A percentile compares a stretch with the other conserved stretches of the same genome.
Conservation (phyloP, 495 filamentous ascomycete genomes). For the Penicillium herquei region DNA sequence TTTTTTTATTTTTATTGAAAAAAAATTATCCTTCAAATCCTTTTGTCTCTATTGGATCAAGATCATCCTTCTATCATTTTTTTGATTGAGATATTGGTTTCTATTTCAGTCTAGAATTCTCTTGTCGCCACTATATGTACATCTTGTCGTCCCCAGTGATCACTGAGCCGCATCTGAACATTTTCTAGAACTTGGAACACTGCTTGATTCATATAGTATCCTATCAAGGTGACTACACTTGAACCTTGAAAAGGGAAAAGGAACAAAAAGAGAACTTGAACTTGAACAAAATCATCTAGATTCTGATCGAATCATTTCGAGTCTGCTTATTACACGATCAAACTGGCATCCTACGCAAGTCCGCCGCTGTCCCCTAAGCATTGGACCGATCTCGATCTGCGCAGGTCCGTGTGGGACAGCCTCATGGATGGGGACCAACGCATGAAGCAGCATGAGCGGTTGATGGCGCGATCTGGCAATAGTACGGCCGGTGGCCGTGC, state of each 20-base stretch:
- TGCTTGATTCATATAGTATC: not conserved
- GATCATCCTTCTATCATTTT: constrained; percentile 8
- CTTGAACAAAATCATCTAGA: not conserved
- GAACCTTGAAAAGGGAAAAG: not conserved
- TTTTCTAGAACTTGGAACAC: not conserved
- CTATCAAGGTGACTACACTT: not conserved
- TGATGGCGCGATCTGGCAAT: constrained; percentile 26
- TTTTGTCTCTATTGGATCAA: not conserved
- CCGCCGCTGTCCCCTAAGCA: constrained; percentile 59
- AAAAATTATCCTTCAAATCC: no score
- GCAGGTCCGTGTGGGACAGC: constrained; percentile 41
- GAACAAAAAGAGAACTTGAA: not conserved
- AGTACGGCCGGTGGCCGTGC: constrained; percentile 22
- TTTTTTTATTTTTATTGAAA: not conserved
- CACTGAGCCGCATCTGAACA: not conserved
- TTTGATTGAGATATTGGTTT: constrained; percentile 8
- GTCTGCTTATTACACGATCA: constrained; percentile 23
- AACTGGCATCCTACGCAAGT: constrained; percentile 60
- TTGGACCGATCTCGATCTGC: constrained; percentile 48
- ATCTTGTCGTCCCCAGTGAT: not conserved
- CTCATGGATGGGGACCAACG: constrained; percentile 72
- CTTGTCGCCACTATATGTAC: not conserved
- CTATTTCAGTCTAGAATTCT: not conserved
- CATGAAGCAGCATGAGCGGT: constrained; percentile 64
- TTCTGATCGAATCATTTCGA: not conserved